Evolutionary conservation across 257 asterid species (phyloP).

Genomic region (Nicotiana undulata): DNA sequence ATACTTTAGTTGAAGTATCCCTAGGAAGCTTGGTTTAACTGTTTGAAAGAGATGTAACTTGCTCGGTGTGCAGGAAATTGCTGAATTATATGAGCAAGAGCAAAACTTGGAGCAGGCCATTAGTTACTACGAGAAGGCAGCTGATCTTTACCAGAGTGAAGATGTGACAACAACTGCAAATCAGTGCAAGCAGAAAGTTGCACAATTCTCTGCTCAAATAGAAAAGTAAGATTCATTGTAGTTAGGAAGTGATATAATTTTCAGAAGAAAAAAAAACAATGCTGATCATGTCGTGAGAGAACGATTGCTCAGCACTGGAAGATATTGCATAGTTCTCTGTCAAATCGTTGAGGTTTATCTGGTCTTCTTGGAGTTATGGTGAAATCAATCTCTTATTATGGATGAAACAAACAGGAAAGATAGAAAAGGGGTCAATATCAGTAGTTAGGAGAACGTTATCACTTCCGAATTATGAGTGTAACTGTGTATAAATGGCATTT

Average conservation of each 20-base stretch:
- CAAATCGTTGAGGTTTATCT: not conserved
- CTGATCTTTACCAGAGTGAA: constrained; percentile 90
- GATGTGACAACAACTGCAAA: constrained; percentile 76
- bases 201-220: constrained; percentile 82
- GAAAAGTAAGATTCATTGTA: constrained; percentile 57
- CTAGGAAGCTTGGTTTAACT: not conserved
- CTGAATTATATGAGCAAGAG: constrained; percentile 81
- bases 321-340: not conserved
- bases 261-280: not conserved
- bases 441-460: not conserved
- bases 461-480: not conserved
- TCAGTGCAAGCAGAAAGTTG: constrained; percentile 92
- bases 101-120: constrained; percentile 76
- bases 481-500: not conserved
- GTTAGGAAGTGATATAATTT: not conserved
- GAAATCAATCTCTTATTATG: not conserved
- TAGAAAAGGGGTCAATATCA: not conserved
- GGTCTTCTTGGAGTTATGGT: not conserved
- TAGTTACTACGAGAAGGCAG: constrained; percentile 73
- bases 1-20: not conserved
- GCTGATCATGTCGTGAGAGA: not conserved
- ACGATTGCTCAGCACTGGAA: not conserved
- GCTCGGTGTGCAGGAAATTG: constrained; percentile 62
- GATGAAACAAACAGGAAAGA: not conserved
- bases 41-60: not conserved